A percentile compares a stretch with the other conserved stretches of the same genome.
Conservation (phyloP, 495 filamentous ascomycete species). For the Aspergillus cristatus region DNA sequence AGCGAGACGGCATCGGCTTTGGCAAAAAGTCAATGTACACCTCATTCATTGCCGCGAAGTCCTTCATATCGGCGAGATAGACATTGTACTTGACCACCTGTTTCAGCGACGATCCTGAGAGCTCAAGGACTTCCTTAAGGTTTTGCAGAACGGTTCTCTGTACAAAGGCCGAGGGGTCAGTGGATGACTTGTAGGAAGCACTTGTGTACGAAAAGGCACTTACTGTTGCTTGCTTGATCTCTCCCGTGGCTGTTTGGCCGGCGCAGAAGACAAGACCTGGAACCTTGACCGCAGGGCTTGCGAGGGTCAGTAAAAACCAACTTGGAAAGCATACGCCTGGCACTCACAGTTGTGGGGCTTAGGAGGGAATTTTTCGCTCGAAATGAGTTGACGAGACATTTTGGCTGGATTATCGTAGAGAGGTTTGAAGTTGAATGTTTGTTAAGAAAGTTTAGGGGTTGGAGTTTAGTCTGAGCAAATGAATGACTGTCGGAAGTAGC, state of each 20-base stretch:
- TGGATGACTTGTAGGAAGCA: background rate
- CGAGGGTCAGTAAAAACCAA: no score
- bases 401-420: no score
- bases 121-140: slow-evolving; percentile 53
- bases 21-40: slow-evolving; percentile 37
- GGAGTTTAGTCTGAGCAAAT: no score
- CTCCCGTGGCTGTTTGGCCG: slow-evolving; percentile 31
- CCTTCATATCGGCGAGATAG: slow-evolving; percentile 59
- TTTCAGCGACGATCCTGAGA: slow-evolving; percentile 48
- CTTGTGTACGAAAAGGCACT: slow-evolving; percentile 4
- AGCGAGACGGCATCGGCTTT: slow-evolving; percentile 32
- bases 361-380: no score
- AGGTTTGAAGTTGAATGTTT: no score
- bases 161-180: background rate
- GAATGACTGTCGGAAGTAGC: no score
- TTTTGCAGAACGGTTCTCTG: slow-evolving; percentile 40
- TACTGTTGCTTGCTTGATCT: slow-evolving; percentile 33
- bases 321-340: no score
- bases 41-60: slow-evolving; percentile 57
- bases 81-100: slow-evolving; percentile 63
- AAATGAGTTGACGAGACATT: no score
- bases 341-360: no score
- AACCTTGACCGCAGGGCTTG: no score
- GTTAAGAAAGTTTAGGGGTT: no score
- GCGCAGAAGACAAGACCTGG: no score